These are phyloP conservation scores for Pichia terricola DNA, from an alignment of 1,139 yeast genomes.

Conservation along the genomic window DNA sequence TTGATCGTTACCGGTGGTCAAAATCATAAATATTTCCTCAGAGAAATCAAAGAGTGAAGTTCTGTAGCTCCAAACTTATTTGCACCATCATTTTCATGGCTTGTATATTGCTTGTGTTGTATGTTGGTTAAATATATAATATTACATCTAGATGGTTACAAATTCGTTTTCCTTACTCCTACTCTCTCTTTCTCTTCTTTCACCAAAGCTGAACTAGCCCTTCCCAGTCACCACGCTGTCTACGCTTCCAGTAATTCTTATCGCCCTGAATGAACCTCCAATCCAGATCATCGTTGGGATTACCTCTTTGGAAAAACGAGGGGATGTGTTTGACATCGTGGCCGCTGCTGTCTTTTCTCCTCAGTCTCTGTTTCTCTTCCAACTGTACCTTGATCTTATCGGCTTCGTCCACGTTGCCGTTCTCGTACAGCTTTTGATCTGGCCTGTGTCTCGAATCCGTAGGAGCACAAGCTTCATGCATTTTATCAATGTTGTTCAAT, in stretches of 20 bases:
- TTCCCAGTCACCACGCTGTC: constrained; percentile 52
- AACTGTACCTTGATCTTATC: constrained; percentile 56
- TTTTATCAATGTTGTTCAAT: constrained; percentile 63
- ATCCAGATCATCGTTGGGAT: constrained; percentile 30
- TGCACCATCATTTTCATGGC: neutral
- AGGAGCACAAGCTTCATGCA: constrained; percentile 56
- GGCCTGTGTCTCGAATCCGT: constrained; percentile 89
- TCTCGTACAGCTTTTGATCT: constrained; percentile 65
- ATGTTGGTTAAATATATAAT: neutral
- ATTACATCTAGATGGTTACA: no score
- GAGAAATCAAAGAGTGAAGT: constrained; percentile 18
- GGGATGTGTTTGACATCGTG: constrained; percentile 42
- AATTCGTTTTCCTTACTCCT: no score
- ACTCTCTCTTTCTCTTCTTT: neutral
- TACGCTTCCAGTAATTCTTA: constrained; percentile 72
- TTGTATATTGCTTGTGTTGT: neutral
- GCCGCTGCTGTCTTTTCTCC: constrained; percentile 54
- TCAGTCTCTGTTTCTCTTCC: constrained; percentile 72
- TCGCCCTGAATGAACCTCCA: constrained; percentile 58
- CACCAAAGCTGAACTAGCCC: constrained; percentile 47
- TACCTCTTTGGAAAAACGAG: constrained; percentile 48
- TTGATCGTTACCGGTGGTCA: constrained; percentile 32
- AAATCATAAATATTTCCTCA: constrained; percentile 35
- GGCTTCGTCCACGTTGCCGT: constrained; percentile 60
- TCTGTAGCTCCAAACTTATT: neutral